Percentiles rank a stretch among this genome's conserved stretches.
These are phyloP conservation scores for Zangia roseola DNA, from an alignment of 768 basidiomycete genomes.

Conservation along the genomic window DNA sequence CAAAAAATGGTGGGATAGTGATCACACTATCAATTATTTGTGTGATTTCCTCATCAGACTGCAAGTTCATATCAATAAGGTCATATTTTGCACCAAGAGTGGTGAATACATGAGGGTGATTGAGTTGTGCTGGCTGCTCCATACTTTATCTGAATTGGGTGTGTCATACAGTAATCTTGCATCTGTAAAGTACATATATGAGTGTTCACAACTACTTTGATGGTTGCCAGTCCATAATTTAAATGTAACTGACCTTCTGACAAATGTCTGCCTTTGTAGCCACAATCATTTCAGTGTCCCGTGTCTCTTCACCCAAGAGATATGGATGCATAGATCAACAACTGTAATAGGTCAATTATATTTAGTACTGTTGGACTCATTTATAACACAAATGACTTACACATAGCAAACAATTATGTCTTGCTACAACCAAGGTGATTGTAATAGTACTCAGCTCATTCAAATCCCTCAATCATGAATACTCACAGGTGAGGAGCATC, in stretches of 20 bases:
- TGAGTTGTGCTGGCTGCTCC: no score
- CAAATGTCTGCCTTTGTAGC: not conserved
- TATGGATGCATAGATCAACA: not conserved
- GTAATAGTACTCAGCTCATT: not conserved
- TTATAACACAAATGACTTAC: not conserved
- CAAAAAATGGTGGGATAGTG: constrained; percentile 17
- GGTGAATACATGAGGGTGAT: not conserved
- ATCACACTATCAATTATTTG: not conserved
- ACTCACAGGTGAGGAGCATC: not conserved
- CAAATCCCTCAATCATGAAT: not conserved
- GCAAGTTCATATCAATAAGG: not conserved
- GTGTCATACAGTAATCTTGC: no score
- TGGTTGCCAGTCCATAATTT: not conserved
- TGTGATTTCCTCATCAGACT: not conserved
- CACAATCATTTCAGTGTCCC: not conserved
- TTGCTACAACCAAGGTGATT: not conserved
- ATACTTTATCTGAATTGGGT: no score
- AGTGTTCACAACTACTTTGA: no score
- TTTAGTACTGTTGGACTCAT: no score
- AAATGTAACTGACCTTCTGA: not conserved
- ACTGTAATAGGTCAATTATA: not conserved
- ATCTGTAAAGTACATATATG: not conserved
- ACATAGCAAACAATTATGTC: constrained; percentile 1
- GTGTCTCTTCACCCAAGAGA: not conserved
- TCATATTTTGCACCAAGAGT: not conserved